Evolutionary conservation across 306 rosid species (phyloP), one percentile per base, ranked within the genome.

Genomic region (Senna siamea): DNA sequence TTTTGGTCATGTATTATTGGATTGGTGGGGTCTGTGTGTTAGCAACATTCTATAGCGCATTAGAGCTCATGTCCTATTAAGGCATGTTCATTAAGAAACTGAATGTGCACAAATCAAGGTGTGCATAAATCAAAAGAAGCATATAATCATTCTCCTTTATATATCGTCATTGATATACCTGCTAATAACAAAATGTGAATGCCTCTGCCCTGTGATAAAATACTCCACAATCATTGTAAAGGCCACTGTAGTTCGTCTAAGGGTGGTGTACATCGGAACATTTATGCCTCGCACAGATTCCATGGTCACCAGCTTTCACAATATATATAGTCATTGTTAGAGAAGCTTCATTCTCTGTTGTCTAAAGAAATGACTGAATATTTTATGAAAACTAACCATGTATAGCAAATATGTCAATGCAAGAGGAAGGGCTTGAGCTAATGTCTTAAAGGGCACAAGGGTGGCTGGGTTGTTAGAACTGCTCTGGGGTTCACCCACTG

Each of bases 181-280:
- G 84, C 80, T 80, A 60, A 90, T 50, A 76, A 85, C 91, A 55
- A 55, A 71, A 68, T 41, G 75, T 34, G 96, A 86, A 76, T 90
- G 92, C 43, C 30, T 86, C 71, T 76, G 70, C 20, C 90, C 86
- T 5, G 83, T 81, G 28, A 88, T 48, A 73, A 88, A n/a, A 76
- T 86, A 83, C 82, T 90, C 93, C 76, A 81, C 76, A 13, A 84
- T 23, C 96, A 88, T 83, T 12, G 96, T 88, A 72, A 88, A 88
- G 54, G 87, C 93, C 55, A 90, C 82, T 0, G 79, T 84, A 6
- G 93, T 88, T 73, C 93, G 81, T 76, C 96, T 81, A 6, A 90
- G 96, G 34, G 93, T 86, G 35, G 93, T 86, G 68, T 90, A 88
- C 92, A 88, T 90, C 0, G 96, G 96, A 74, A 90, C 79, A 63